Percentiles rank a stretch among this genome's conserved stretches.
Evolutionary conservation across 2,329 filamentous ascomycete species (phyloP).

Genomic region (Dactylellina cionopaga): DNA sequence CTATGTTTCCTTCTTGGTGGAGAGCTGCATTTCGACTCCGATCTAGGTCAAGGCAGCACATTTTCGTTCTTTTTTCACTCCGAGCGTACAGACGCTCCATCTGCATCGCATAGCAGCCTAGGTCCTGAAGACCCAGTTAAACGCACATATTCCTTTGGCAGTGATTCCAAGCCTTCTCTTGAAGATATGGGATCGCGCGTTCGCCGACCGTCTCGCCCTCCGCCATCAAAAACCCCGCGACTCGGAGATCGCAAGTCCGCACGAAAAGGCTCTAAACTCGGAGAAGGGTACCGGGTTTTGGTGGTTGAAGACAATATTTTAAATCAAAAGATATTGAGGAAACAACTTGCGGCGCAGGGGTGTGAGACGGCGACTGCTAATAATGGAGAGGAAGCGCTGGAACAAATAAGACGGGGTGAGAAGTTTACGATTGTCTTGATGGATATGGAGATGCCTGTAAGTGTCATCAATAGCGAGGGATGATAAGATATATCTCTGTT

Average conservation of each 20-base stretch:
- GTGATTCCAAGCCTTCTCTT: conserved; percentile 5
- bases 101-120: conserved; percentile 25
- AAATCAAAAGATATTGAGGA: conserved; percentile 72
- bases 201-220: conserved; percentile 30
- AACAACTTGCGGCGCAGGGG: conserved; percentile 70
- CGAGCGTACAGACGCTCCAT: conserved; percentile 59
- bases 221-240: conserved; percentile 20
- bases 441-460: conserved; percentile 82
- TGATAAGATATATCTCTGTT: conserved; percentile 10
- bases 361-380: conserved; percentile 72
- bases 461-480: not conserved
- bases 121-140: conserved; percentile 10
- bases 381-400: conserved; percentile 72
- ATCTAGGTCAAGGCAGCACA: conserved; percentile 74
- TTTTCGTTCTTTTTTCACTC: conserved; percentile 81
- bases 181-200: conserved; percentile 6
- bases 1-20: conserved; percentile 80
- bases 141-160: conserved; percentile 37
- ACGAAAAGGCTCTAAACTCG: conserved; percentile 23
- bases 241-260: not conserved
- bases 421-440: conserved; percentile 71
- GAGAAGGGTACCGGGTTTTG: conserved; percentile 63
- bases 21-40: conserved; percentile 77
- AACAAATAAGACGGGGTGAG: conserved; percentile 56
- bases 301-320: conserved; percentile 76